phyloP scores from a whole-genome alignment of 257 asterid species.

The Gentiana straminea region DNA sequence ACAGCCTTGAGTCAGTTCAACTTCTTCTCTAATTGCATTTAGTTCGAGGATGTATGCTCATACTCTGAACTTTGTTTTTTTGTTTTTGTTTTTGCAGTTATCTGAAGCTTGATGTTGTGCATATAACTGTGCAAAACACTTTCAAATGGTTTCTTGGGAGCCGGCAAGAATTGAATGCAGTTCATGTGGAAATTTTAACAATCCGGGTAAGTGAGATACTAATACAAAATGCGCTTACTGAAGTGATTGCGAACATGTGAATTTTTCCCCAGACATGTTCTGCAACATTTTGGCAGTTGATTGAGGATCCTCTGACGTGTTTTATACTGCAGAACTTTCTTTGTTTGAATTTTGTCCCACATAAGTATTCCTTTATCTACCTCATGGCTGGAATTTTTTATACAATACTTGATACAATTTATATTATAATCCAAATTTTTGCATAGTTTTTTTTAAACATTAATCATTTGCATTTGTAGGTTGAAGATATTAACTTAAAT shows the following conservation, averaged over 20 bases:
- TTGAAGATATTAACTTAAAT: constrained; percentile 87
- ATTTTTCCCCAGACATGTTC: not conserved
- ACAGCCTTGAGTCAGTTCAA: constrained; percentile 72
- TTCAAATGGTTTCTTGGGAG: constrained; percentile 77
- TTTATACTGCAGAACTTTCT: too few species aligned
- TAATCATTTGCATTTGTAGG: constrained; percentile 31
- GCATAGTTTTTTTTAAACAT: too few species aligned
- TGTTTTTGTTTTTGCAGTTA: constrained; percentile 47
- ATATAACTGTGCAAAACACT: constrained; percentile 79
- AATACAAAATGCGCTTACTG: constrained; percentile 13
- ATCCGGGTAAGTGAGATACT: constrained; percentile 51
- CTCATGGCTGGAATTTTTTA: too few species aligned
- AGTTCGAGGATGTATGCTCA: not conserved
- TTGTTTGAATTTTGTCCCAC: too few species aligned
- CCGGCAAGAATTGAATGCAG: constrained; percentile 63
- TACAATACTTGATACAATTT: too few species aligned
- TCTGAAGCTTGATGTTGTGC: constrained; percentile 95
- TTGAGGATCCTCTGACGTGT: too few species aligned
- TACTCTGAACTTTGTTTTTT: constrained; percentile 5
- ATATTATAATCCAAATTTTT: too few species aligned
- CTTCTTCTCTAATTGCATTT: constrained; percentile 1
- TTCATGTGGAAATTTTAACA: constrained; percentile 66
- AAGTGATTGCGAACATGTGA: constrained; percentile 2
- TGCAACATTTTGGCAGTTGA: too few species aligned
- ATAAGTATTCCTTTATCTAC: too few species aligned